These are phyloP conservation scores for Hypoxylon trugodes DNA, from an alignment of 495 filamentous ascomycete genomes.

Conservation along the genomic window DNA sequence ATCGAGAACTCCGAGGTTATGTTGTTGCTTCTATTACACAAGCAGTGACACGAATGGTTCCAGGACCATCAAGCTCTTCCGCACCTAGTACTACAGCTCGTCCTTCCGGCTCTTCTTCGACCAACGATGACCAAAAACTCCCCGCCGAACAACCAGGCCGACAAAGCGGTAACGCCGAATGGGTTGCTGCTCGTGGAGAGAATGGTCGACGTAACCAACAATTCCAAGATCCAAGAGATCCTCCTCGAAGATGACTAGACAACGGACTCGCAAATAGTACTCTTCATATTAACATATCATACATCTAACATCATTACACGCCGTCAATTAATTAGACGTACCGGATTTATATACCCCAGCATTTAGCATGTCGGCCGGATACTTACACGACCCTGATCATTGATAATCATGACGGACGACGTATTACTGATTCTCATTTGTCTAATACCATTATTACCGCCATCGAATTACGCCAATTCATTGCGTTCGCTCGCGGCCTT, in stretches of 20 bases:
- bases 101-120: constrained; percentile 24
- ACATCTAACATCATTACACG: constrained; percentile 7
- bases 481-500: background rate
- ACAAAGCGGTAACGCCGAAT: constrained; percentile 70
- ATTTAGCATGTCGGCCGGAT: constrained; percentile 29
- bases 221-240: constrained; percentile 48
- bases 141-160: constrained; percentile 63
- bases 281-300: background rate
- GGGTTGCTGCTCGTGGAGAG: constrained; percentile 69
- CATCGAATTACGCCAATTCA: background rate
- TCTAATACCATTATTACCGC: constrained; percentile 29
- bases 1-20: constrained; percentile 80
- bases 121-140: constrained; percentile 56
- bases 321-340: constrained; percentile 31
- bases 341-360: constrained; percentile 37
- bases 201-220: constrained; percentile 54
- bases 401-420: constrained; percentile 20
- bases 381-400: background rate
- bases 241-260: constrained; percentile 21
- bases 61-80: constrained; percentile 38
- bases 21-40: constrained; percentile 76
- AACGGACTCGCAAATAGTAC: background rate
- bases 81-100: constrained; percentile 36
- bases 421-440: constrained; percentile 38
- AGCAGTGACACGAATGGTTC: constrained; percentile 57